These are phyloP conservation scores for Boletus barrowsii DNA, from an alignment of 768 basidiomycete genomes.

Conservation along the genomic window DNA sequence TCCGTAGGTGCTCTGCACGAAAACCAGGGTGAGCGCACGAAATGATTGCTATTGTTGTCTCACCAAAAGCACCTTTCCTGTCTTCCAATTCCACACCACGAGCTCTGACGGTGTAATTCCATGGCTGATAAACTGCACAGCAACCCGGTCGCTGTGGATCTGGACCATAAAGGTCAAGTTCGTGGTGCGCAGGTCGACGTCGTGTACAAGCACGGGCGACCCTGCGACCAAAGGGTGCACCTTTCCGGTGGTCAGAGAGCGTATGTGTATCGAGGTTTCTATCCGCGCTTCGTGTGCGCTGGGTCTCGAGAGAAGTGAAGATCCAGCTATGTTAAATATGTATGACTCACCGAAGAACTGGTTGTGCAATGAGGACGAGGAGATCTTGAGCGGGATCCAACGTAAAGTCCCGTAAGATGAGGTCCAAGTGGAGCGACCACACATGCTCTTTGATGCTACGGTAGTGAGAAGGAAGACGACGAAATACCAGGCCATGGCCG, in stretches of 20 bases:
- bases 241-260: constrained; percentile 43
- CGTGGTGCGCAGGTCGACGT: constrained; percentile 15
- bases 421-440: constrained; percentile 41
- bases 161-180: constrained; percentile 48
- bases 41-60: constrained; percentile 19
- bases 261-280: constrained; percentile 39
- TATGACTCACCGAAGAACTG: constrained; percentile 31
- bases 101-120: constrained; percentile 42
- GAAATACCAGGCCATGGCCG: constrained; percentile 38
- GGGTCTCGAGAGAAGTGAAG: constrained; percentile 12
- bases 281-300: constrained; percentile 11
- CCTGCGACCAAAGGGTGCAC: constrained; percentile 43
- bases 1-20: constrained; percentile 25
- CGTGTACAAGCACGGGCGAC: constrained; percentile 31
- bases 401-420: constrained; percentile 51
- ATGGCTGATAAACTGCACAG: constrained; percentile 42
- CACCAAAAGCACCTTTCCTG: constrained; percentile 48
- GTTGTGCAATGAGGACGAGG: constrained; percentile 47
- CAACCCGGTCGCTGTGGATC: constrained; percentile 50
- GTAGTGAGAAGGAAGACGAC: constrained; percentile 46
- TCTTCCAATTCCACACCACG: constrained; percentile 67
- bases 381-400: constrained; percentile 70
- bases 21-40: background rate
- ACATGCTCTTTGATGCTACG: constrained; percentile 44
- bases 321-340: background rate